A percentile compares a stretch with the other conserved stretches of the same genome.
Conservation (phyloP, 2,329 filamentous ascomycete species). For the Fusarium equiseti region DNA sequence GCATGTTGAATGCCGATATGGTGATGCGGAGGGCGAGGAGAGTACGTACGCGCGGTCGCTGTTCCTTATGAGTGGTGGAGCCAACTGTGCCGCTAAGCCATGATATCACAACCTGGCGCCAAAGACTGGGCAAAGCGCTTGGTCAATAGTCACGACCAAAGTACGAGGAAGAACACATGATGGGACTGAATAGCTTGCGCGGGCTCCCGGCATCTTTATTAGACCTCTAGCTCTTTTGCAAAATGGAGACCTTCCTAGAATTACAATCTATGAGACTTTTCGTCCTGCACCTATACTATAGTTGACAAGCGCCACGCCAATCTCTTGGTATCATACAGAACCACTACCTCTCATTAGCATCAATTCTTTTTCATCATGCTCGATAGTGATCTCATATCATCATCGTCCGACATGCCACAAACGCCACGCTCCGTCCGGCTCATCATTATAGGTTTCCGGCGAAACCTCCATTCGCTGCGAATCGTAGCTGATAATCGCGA, state of each 20-base stretch:
- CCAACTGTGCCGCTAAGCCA: neutral
- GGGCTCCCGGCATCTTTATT: neutral
- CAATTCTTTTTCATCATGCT: neutral
- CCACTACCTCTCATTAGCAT: neutral
- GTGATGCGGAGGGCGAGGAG: neutral
- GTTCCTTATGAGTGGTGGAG: neutral
- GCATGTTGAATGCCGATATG: neutral
- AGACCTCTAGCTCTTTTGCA: constrained; percentile 4
- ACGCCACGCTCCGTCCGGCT: neutral
- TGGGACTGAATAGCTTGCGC: neutral
- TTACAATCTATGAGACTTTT: constrained; percentile 6
- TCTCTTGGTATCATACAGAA: constrained; percentile 20
- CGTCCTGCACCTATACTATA: neutral
- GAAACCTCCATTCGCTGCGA: constrained; percentile 74
- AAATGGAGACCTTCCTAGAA: neutral
- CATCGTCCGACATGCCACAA: neutral
- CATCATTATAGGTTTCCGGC: constrained; percentile 42
- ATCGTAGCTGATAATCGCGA: constrained; percentile 80
- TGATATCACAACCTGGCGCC: neutral
- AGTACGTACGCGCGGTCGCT: neutral
- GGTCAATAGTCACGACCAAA: neutral
- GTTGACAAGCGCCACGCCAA: neutral
- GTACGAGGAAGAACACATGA: neutral
- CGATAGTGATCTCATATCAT: neutral
- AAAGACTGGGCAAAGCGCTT: neutral